A percentile compares a stretch with the other conserved stretches of the same genome.
Evolutionary conservation across 768 basidiomycete species (phyloP).

Genomic region (Asterophora lycoperdoides): DNA sequence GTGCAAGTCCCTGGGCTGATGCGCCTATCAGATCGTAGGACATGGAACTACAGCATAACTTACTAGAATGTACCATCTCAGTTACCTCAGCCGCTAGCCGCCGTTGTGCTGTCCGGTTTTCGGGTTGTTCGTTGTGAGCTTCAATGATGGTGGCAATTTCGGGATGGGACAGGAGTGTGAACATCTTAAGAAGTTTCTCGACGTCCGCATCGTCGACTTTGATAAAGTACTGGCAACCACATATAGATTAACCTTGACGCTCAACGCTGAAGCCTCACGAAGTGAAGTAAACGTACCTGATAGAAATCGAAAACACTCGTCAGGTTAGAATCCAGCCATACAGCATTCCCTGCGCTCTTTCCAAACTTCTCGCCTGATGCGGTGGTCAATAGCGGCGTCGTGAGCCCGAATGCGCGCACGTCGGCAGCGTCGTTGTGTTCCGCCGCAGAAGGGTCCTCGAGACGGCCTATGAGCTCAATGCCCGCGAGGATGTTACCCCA

Average conservation of each 20-base stretch:
- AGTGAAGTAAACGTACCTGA: constrained; percentile 51
- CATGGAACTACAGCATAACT: neutral
- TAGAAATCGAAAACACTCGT: constrained; percentile 94
- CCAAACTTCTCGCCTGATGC: constrained; percentile 93
- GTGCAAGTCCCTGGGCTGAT: constrained; percentile 34
- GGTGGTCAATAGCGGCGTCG: constrained; percentile 91
- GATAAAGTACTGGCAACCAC: constrained; percentile 72
- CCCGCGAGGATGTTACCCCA: constrained; percentile 98
- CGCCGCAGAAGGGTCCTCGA: constrained; percentile 19
- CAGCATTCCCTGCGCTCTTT: constrained; percentile 93
- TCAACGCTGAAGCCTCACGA: too few species aligned
- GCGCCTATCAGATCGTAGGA: constrained; percentile 2
- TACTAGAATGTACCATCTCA: constrained; percentile 44
- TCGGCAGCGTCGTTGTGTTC: constrained; percentile 19
- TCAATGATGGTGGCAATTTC: constrained; percentile 54
- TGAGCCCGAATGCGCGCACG: constrained; percentile 67
- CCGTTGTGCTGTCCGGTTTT: constrained; percentile 43
- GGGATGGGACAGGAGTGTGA: constrained; percentile 67
- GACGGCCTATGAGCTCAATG: constrained; percentile 79
- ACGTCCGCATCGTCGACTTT: constrained; percentile 78
- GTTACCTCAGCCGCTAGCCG: constrained; percentile 51
- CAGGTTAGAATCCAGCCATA: constrained; percentile 77
- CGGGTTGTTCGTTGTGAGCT: constrained; percentile 50
- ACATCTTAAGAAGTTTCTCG: constrained; percentile 71
- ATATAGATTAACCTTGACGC: neutral